A percentile compares a stretch with the other conserved stretches of the same genome.
Evolutionary conservation across 2,329 filamentous ascomycete genomes (phyloP).

Genomic region (Dothideomycetes sp.): DNA sequence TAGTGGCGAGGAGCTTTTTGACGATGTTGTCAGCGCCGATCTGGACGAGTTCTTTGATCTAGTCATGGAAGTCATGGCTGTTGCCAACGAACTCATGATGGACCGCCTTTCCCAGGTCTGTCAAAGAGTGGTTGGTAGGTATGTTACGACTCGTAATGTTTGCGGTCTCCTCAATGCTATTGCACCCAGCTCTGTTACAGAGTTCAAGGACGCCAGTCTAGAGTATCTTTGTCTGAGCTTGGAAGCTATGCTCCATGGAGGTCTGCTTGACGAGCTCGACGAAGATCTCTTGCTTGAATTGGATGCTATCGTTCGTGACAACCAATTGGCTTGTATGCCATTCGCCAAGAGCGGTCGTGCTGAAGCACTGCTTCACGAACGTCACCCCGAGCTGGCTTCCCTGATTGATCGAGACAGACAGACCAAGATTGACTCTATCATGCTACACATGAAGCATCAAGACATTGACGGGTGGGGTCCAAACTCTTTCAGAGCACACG

Average conservation of each 20-base stretch:
- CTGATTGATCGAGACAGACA: slow-evolving; percentile 61
- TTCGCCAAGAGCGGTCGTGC: slow-evolving; percentile 68
- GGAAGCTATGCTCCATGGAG: slow-evolving; percentile 85
- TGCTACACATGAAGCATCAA: slow-evolving; percentile 53
- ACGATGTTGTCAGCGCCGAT: slow-evolving; percentile 59
- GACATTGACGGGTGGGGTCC: slow-evolving; percentile 57
- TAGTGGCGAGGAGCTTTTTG: slow-evolving; percentile 68
- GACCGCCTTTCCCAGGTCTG: slow-evolving; percentile 84
- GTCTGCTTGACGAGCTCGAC: slow-evolving; percentile 76
- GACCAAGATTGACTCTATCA: slow-evolving; percentile 66
- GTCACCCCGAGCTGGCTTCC: slow-evolving; percentile 52
- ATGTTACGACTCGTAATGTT: slow-evolving; percentile 78
- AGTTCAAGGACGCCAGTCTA: slow-evolving; percentile 79
- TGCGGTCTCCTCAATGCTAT: slow-evolving; percentile 78
- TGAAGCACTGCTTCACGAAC: slow-evolving; percentile 56
- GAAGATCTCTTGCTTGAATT: slow-evolving; percentile 73
- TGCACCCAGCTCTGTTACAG: slow-evolving; percentile 68
- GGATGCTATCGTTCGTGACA: slow-evolving; percentile 68
- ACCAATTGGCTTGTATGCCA: slow-evolving; percentile 70
- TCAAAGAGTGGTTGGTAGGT: slow-evolving; percentile 71
- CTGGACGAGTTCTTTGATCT: slow-evolving; percentile 80
- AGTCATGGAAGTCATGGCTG: slow-evolving; percentile 81
- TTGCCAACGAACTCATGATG: slow-evolving; percentile 91
- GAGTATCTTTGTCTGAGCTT: slow-evolving; percentile 89
- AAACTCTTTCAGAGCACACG: slow-evolving; percentile 54